Base-by-base conservation (phyloP, 371 early-diverging fungal species). In the Mortierella sp. region DNA sequence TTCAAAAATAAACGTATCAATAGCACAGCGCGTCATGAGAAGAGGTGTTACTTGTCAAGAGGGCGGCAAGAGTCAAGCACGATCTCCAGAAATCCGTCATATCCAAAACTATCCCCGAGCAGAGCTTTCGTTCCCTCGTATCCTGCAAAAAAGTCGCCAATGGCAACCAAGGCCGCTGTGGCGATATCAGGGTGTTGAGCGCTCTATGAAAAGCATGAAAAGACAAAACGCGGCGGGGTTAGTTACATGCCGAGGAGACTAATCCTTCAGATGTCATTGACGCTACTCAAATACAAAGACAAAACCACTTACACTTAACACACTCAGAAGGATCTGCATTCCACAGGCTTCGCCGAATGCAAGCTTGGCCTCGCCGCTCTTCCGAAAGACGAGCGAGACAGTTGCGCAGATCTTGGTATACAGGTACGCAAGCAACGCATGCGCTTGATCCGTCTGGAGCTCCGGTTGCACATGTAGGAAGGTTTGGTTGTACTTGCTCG, bases 111-210 rank as follows among this genome's bases (percentile, higher is more conserved):
- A 13, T 82, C 82, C 2, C 85, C 87, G 4, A 79, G 61, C 4
- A 86, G 73, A 4, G 83, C 75, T 11, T 77, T 77, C 10, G 83
- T 82, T n/a, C 80, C 80, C 68, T 85, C 87, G 44, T 74, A 79
- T 37, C 87, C 85, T 13, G 87, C 83, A 76, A 86, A 86, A 34
- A 85, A 85, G 64, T 86, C 85, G 8, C 87, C 87, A 16, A 86
- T 79, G 16, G 87, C 83, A 6, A 85, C 69, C n/a, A 86, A 68
- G 40, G 85, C 87, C 24, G 85, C 85, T n/a, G 85, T 82, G 10
- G 87, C 87, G 29, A 86, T 82, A 61, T 85, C 79, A 19, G 74
- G 76, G 55, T 86, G 84, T 64, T 82, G 79, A 16, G 87, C 64
- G 66, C 73, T 85, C 83, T 79, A 68, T n/a, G 14, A 37, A 8